Percentiles rank a stretch among this genome's conserved stretches.
These are phyloP conservation scores for Tylopilus microsporus DNA, from an alignment of 1,284 basidiomycete genomes.

Conservation along the genomic window DNA sequence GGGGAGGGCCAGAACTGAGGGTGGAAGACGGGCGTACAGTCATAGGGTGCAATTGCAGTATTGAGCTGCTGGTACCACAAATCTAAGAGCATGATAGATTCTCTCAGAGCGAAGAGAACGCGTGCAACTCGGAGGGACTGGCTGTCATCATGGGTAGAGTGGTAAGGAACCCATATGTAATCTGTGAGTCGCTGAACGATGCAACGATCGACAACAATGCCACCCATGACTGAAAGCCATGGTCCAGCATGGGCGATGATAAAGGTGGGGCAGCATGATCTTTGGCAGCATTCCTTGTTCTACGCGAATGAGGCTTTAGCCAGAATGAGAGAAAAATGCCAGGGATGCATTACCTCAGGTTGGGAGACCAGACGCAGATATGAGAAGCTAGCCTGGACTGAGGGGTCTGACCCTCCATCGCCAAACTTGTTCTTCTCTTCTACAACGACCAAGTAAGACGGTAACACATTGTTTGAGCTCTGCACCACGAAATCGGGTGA, in stretches of 20 bases:
- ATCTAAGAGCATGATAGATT: not conserved
- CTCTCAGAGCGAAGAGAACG: slow-evolving; percentile 12
- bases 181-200: no score
- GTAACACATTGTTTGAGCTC: not conserved
- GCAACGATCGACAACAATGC: slow-evolving; percentile 2
- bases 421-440: slow-evolving; percentile 12
- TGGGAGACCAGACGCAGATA: slow-evolving; percentile 1
- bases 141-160: no score
- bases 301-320: not conserved
- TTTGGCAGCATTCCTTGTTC: not conserved
- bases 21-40: not conserved
- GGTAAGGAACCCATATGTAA: no score
- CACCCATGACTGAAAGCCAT: slow-evolving; percentile 19
- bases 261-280: slow-evolving; percentile 13
- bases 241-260: slow-evolving; percentile 8
- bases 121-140: no score
- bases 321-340: not conserved
- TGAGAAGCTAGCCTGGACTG: slow-evolving; percentile 13
- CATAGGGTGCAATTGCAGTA: no score
- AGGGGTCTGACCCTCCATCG: slow-evolving; percentile 12
- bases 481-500: not conserved
- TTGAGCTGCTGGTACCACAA: slow-evolving; percentile 12
- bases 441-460: slow-evolving; percentile 1
- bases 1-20: slow-evolving; percentile 19
- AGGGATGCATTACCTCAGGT: not conserved